Evolutionary conservation across 208 protist species (phyloP), one percentile per base, ranked within the genome.

Genomic region (Trypanosoma scelopori): DNA sequence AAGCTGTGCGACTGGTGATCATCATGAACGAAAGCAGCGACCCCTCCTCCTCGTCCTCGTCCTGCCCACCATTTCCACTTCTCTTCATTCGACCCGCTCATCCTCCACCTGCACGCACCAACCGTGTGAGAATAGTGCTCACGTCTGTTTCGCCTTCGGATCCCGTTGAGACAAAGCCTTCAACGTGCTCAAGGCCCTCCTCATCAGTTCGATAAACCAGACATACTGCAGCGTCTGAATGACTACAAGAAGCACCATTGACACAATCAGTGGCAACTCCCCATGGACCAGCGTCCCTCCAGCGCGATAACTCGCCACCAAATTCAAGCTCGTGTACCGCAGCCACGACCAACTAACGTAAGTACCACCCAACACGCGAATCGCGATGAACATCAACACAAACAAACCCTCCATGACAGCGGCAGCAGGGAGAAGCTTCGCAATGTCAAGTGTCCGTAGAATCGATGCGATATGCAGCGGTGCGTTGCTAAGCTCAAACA

Each of bases 151-250:
- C 42, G 20, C 58, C 32, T 45, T 47, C 20, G 11, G 39, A 15
- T 50, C 15, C 37, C 18, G 18, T 9, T 7, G 11, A 15, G 2
- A 27, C 0, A 13, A 5, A 13, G 32, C 0, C 3, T 25, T 9
- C 37, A 57, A 32, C 0, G 71, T 50, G 18, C 51, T 67, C 27
- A 79, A 18, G 3, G 69, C 77, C 13, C 60, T 60, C 68, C 81
- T 87, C 51, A 92, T 62, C 49, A 94, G 85, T 46, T 85, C 82
- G 6, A 55, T 64, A 57, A 92, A 89, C 86, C 89, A 95, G 22
- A 87, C 64, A 69, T 95, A 95, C 67, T 95, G 89, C 55, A 95
- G 68, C 22, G 77, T 11, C 63, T 92, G 85, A 12, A 95, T 49
- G 1, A 71, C 58, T 2, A 58, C 65, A 41, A 95, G 46, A 39